Percentiles rank a stretch among this genome's conserved stretches.
Conservation (phyloP, 2,329 filamentous ascomycete genomes). For the Neonectria ditissima region DNA sequence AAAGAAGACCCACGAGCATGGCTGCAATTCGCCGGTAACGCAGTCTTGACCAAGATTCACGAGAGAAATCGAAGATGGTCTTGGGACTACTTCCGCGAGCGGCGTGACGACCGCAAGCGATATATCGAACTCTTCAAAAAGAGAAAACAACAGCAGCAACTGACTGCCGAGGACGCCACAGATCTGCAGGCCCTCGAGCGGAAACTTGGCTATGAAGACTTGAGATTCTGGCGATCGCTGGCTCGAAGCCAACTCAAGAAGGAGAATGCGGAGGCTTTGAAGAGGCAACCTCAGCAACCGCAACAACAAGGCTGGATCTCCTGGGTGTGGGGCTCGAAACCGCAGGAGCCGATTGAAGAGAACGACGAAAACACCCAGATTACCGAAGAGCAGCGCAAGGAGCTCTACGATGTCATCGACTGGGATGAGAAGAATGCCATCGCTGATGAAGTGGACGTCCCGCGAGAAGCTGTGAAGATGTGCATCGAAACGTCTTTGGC, state of each 20-base stretch:
- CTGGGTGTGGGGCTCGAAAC: constrained; percentile 91
- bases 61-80: constrained; percentile 94
- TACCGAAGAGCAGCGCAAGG: constrained; percentile 94
- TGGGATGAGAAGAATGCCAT: constrained; percentile 97
- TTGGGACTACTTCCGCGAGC: constrained; percentile 94
- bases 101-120: constrained; percentile 85
- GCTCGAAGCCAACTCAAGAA: constrained; percentile 95
- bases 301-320: constrained; percentile 88
- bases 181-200: constrained; percentile 83
- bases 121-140: constrained; percentile 99
- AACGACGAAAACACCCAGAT: constrained; percentile 82
- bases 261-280: constrained; percentile 91
- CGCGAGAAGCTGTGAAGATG: constrained; percentile 91
- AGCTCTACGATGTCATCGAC: constrained; percentile 96
- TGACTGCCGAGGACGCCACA: constrained; percentile 76
- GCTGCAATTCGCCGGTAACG: constrained; percentile 90
- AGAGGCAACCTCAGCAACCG: constrained; percentile 64
- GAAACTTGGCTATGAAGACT: constrained; percentile 92
- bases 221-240: constrained; percentile 96
- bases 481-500: constrained; percentile 93
- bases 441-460: constrained; percentile 87
- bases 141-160: constrained; percentile 79
- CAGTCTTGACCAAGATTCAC: constrained; percentile 92
- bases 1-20: constrained; percentile 94
- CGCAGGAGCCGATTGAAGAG: constrained; percentile 69